Base-by-base conservation (phyloP, 2,329 filamentous ascomycete species). In the Nemania sp. region DNA sequence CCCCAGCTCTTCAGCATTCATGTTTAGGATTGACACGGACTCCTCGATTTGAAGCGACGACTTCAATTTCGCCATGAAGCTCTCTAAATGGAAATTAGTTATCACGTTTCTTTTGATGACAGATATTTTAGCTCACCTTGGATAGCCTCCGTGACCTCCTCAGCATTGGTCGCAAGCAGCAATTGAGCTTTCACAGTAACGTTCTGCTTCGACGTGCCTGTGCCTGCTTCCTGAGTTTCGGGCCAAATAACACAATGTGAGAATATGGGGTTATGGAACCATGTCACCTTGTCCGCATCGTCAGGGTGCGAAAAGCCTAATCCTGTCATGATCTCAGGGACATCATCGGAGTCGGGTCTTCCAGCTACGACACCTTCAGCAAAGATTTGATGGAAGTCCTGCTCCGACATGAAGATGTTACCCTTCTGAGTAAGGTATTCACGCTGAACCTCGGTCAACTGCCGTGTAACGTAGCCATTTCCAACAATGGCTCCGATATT, bases 371-470 rank as follows among this genome's bases (percentile, higher is more conserved):
- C n/a, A 6, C 17, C 46, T 14, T 49, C 46, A 4, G 36, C 20
- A 7, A 53, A 53, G 1, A 53, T 8, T 12, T 53, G 31, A 22
- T 48, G 50, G n/a, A 53, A 34, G 1, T 39, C 40, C 8, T 40
- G 26, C 20, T 51, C 48, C 2, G 48, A 44, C 8, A 17, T 9
- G 14, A 26, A 26, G 2, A 11, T 11, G 17, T 33, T 44, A 11
- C 48, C 48, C 1, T n/a, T 17, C 15, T 50, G 30, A 1, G 3
- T 17, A 8, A 34, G 17, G 8, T 6, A 8, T n/a, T 34, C 12
- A 24, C 2, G 6, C 8, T 11, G 6, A 8, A 26, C n/a, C n/a
- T n/a, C n/a, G 9, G 4, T 31, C 28, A 4, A 12, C 28, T 5
- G 28, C 4, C 28, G 3, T 31, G 11, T 14, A 9, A 31, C 28